Evolutionary conservation across 2,329 filamentous ascomycete genomes (phyloP), one percentile per base, ranked within the genome.

Genomic region (Acephala macrosclerotiorum): DNA sequence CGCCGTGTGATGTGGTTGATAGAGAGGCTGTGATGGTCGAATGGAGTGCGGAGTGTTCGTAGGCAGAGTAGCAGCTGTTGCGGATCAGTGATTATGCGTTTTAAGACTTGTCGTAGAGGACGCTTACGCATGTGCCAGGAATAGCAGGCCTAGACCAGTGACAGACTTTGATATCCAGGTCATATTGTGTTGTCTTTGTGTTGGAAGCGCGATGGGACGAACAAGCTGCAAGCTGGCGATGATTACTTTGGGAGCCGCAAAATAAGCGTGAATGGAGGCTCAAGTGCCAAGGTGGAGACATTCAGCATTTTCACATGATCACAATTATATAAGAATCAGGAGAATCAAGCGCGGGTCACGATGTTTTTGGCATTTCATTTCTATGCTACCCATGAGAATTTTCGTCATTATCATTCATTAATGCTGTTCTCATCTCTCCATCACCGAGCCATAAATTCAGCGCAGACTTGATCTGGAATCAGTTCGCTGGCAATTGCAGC

Each of bases 21-120:
- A 81, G 77, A 61, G 83, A 78, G 38, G 83, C 82, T 59, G 84
- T 81, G 60, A 80, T 80, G 71, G 84, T 83, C 63, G 89, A 86
- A 72, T 89, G 87, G 58, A 97, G 86, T 25, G 89, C 84, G 7
- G 93, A 91, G 81, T 97, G 92, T 81, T 99, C 96, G 79, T 97
- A 92, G 56, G 94, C 94, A 60, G 96, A 99, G 81, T 98, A 99
- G 81, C 94, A 96, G 70, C 96, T 99, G 77, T 59, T 53, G 56
- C 53, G 29, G 40, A 22, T 38, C n/a, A 36, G 36, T 60, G 22
- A 63, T n/a, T 33, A 61, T 38, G n/a, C 51, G 55, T 25, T 14
- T 35, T 26, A 9, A 29, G 36, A 35, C 18, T 22, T 57, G 25
- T 36, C n/a, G 25, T 18, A n/a, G 45, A 33, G 57, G 40, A 64